phyloP scores from a whole-genome alignment of 1,284 basidiomycete species.

The Moniliella sp. region DNA sequence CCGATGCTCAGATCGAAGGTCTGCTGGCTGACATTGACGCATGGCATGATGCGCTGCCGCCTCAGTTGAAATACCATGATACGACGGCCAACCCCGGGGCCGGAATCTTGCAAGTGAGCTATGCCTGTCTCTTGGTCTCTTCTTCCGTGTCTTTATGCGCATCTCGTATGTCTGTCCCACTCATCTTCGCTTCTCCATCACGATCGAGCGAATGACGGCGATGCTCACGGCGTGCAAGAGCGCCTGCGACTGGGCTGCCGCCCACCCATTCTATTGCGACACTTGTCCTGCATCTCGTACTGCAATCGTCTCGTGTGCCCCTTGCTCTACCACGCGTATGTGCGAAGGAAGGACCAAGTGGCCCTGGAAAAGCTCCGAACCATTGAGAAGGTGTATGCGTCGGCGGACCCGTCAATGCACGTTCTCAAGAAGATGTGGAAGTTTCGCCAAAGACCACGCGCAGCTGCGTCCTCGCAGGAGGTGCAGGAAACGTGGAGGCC shows the following conservation, averaged over 20 bases:
- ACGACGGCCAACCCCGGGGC: conserved; percentile 8
- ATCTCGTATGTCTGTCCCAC: conserved; percentile 27
- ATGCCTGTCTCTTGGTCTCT: conserved; percentile 19
- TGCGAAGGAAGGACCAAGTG: conserved; percentile 15
- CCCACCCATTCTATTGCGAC: conserved; percentile 22
- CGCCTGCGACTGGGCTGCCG: conserved; percentile 20
- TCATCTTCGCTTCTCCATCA: conserved; percentile 23
- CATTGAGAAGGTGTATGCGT: no score
- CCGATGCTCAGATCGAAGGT: conserved; percentile 20
- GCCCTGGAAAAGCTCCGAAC: conserved; percentile 10
- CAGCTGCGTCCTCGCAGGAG: no score
- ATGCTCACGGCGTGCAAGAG: conserved; percentile 16
- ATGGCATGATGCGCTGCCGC: conserved; percentile 19
- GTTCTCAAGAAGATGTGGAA: conserved; percentile 13
- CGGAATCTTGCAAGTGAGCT: conserved; percentile 19
- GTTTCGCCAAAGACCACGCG: conserved; percentile 5
- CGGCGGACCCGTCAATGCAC: no score
- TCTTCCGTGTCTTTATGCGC: conserved; percentile 27
- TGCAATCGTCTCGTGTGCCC: conserved; percentile 22
- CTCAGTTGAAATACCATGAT: conserved; percentile 11
- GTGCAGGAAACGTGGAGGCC: conserved; percentile 8
- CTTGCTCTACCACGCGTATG: conserved; percentile 21
- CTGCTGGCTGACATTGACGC: conserved; percentile 21
- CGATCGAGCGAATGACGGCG: conserved; percentile 22
- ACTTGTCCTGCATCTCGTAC: conserved; percentile 23